Conservation (phyloP, 495 filamentous ascomycete species). For the Xylaria grammica region DNA sequence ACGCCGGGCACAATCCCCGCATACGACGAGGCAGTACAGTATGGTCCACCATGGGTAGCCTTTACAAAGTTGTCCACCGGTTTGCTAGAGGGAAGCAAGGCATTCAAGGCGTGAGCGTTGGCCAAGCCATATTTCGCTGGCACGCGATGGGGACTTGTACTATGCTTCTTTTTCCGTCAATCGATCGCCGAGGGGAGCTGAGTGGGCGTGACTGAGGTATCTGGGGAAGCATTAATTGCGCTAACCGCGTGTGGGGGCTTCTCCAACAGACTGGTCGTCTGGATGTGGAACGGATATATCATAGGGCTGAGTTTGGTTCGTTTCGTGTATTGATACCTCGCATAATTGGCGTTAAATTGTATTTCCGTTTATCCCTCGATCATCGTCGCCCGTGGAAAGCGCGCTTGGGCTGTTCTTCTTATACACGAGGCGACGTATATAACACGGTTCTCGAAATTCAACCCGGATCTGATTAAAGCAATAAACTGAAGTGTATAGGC, state of each 20-base stretch:
- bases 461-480: too few relatives aligned
- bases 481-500: too few relatives aligned
- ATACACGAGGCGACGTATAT: too few relatives aligned
- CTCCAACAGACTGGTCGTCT: not conserved
- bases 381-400: too few relatives aligned
- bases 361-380: constrained; percentile 21
- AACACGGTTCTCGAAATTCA: not conserved
- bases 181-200: not conserved
- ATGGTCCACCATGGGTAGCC: constrained; percentile 77
- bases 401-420: not conserved
- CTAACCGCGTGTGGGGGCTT: not conserved
- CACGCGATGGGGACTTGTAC: not conserved
- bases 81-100: constrained; percentile 72
- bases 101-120: constrained; percentile 37
- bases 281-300: not conserved
- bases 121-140: not conserved
- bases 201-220: too few relatives aligned
- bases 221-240: constrained; percentile 1
- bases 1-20: constrained; percentile 75
- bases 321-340: constrained; percentile 23
- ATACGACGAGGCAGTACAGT: constrained; percentile 78
- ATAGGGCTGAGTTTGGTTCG: not conserved
- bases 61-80: constrained; percentile 77
- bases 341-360: constrained; percentile 32
- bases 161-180: not conserved